A percentile compares a stretch with the other conserved stretches of the same genome.
Conservation (phyloP, 768 basidiomycete genomes). For the Leccinum barrowsii region DNA sequence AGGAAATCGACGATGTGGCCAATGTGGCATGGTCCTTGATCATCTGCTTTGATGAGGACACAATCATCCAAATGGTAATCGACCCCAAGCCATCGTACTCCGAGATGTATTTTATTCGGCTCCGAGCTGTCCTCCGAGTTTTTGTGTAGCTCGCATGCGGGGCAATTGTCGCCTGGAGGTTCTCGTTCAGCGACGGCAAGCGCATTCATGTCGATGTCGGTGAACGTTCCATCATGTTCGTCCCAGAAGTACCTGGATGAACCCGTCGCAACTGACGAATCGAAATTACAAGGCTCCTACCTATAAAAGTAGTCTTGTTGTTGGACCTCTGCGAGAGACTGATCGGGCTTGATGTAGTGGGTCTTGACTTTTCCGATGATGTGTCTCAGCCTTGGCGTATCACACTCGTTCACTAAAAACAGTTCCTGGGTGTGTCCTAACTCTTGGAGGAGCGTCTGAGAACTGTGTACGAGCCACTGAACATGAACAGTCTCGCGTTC, state of each 20-base stretch:
- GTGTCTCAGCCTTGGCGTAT: conserved; percentile 23
- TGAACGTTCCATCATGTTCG: conserved; percentile 42
- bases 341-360: conserved; percentile 29
- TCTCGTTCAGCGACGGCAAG: conserved; percentile 7
- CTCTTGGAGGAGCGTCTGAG: conserved; percentile 57
- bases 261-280: conserved; percentile 1
- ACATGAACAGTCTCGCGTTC: conserved; percentile 50
- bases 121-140: conserved; percentile 32
- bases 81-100: conserved; percentile 43
- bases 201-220: conserved; percentile 34
- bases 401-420: conserved; percentile 57
- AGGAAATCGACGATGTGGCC: conserved; percentile 46
- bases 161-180: conserved; percentile 50
- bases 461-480: conserved; percentile 74
- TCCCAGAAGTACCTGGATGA: conserved; percentile 49
- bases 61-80: conserved; percentile 63
- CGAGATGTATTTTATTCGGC: conserved; percentile 34
- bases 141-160: conserved; percentile 38
- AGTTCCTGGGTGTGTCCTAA: conserved; percentile 62
- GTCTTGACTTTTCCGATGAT: conserved; percentile 31
- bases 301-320: conserved; percentile 54
- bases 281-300: conserved; percentile 31
- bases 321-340: conserved; percentile 23
- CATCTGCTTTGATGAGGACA: conserved; percentile 44
- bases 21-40: conserved; percentile 50